A percentile compares a stretch with the other conserved stretches of the same genome.
Conservation (phyloP, 139 green algal genomes). For the Klebsormidium nitens region DNA sequence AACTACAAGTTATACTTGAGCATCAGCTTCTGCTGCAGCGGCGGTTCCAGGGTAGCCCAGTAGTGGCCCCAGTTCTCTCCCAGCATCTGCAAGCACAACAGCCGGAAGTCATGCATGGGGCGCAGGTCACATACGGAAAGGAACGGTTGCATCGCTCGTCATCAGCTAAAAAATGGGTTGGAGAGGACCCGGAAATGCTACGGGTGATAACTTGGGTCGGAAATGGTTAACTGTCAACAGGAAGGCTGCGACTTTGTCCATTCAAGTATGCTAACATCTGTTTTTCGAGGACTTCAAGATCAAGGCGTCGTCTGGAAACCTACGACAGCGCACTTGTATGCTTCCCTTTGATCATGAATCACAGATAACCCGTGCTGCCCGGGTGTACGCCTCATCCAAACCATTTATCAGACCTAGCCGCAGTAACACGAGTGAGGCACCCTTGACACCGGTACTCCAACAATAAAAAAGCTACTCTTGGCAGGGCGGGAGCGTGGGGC, state of each 20-base stretch:
- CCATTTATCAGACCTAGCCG: neutral
- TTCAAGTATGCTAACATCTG: too few relatives aligned
- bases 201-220: neutral
- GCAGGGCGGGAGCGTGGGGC: too few relatives aligned
- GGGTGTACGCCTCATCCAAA: neutral
- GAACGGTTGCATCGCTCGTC: neutral
- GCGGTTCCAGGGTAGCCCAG: conserved; percentile 11
- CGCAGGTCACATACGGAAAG: neutral
- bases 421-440: neutral
- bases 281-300: too few relatives aligned
- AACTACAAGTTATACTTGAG: too few relatives aligned
- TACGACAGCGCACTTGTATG: neutral
- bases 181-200: neutral
- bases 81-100: conserved; percentile 21
- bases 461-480: neutral
- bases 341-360: neutral
- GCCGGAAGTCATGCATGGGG: neutral
- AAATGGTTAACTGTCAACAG: too few relatives aligned
- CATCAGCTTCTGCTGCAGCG: conserved; percentile 12
- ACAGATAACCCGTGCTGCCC: neutral
- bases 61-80: conserved; percentile 10
- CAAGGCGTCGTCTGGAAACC: too few relatives aligned
- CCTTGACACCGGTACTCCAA: too few relatives aligned
- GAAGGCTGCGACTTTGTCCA: too few relatives aligned
- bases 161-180: neutral